Base-by-base conservation (phyloP, 345 rosid genomes). In the Abelmoschus esculentus region DNA sequence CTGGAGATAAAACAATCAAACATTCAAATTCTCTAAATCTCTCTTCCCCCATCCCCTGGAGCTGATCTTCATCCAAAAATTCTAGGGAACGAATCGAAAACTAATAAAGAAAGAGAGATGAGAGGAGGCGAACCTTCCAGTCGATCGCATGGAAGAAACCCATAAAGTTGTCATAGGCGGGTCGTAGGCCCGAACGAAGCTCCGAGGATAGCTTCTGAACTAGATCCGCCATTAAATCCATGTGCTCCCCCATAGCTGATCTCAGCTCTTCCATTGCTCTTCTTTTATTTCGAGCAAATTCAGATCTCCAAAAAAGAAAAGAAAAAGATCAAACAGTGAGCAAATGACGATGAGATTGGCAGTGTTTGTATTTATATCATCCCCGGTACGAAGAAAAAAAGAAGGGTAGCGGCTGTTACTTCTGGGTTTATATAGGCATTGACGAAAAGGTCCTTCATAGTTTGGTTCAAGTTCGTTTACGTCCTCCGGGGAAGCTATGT, bases 131-230 rank as follows among this genome's bases (percentile, higher is more conserved):
- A 22, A 92, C 98, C 98, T 82, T 95, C 99, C 99, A 95, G 78
- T 90, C 87, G 52, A 91, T 87, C 55, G 97, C 98, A 76, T 95
- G 92, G 76, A 87, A 81, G 77, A 95, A 95, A 0, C 99, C 99
- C 0, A 95, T 9, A 77, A 95, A 82, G 66, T 86, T 90, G 1
- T 85, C 96, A 74, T 82, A 82, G 1, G 97, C 96, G 28, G 99
- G 98, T 22, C 82, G 84, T 19, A 95, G 72, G 2, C 93, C 92
- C 2, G 92, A 79, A 17, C 92, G 87, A 74, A 95, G 87, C 75
- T 90, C 96, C 15, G 89, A 78, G 18, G 99, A 86, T 67, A 95
- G 74, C 26, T 90, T 87, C 81, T 88, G 93, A 40, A 95, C 72
- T 14, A 95, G 93, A 91, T 95, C 93, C 70, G 86, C 80, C 91